Base-by-base conservation (phyloP, 2,329 filamentous ascomycete species). In the Paecilomyces dactylethromorphus region DNA sequence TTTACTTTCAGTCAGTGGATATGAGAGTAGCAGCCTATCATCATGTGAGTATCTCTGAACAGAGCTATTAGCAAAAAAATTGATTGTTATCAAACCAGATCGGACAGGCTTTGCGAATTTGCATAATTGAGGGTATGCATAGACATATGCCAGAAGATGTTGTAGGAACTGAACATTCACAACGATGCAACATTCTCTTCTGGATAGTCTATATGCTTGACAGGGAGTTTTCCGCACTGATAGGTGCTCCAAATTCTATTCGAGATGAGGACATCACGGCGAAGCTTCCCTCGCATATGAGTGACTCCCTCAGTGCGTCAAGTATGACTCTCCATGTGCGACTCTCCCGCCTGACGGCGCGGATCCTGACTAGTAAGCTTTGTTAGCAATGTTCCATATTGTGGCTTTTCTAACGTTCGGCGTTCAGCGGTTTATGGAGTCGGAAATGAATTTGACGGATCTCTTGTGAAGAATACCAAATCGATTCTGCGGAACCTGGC, bases 1-100 rank as follows among this genome's bases (percentile, higher is more conserved):
- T 77, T 0, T 77, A 76, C 57, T 69, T 77, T 2, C 75, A 77
- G 32, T 76, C 75, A 0, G 67, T 77, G 1, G 75, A 77, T 15
- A 76, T 77, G 71, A 66, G 75, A 55, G 65, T 74, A 0, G 71
- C 71, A 0, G 75, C 75, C 0, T 76, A 74, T 26, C 73, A 76
- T 11, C 72, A 76, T 56, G 74, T 76, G n/a, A 60, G 70, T 51
- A 60, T 67, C 4, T 8, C 12, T 35, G 13, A 35, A 8, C 10
- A 15, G 32, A 35, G 13, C 32, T 35, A 15, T 35, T 35, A 8
- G 13, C 13, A 8, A 35, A 26, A 26, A 26, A 26, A 22, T 18
- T 21, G 1, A 12, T 29, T 12, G 10, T 6, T 49, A 57, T n/a
- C 13, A 8, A 7, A 22, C 22, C 33, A 69, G 67, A 68, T 69